Conservation (phyloP, 148 eudicot genomes). For the Suaeda aralocaspica region DNA sequence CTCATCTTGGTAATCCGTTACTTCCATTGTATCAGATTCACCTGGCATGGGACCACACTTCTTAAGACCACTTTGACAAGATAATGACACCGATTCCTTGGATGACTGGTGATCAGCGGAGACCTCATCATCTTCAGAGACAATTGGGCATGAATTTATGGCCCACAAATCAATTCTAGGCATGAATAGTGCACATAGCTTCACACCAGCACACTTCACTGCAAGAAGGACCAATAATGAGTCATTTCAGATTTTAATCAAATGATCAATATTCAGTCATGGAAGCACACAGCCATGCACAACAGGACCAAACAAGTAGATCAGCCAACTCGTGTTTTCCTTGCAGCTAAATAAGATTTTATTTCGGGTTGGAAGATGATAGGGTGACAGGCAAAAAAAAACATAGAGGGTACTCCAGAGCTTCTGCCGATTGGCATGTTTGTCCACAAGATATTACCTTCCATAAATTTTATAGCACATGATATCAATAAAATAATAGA, state of each 20-base stretch:
- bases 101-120: conserved; percentile 25
- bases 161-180: conserved; percentile 98
- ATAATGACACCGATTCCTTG: conserved; percentile 12
- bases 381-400: neutral
- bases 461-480: neutral
- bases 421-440: neutral
- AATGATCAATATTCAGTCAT: neutral
- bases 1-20: conserved; percentile 25
- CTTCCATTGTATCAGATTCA: conserved; percentile 27
- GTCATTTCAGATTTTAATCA: neutral
- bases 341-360: neutral
- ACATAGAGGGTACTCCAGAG: conserved; percentile 3
- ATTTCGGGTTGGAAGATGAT: too few species aligned
- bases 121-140: conserved; percentile 33
- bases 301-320: neutral
- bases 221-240: conserved; percentile 37
- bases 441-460: neutral
- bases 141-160: conserved; percentile 37
- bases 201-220: conserved; percentile 71
- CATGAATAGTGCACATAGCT: conserved; percentile 66
- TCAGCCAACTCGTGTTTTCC: conserved; percentile 1
- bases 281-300: neutral
- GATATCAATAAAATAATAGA: neutral
- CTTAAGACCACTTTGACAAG: conserved; percentile 13
- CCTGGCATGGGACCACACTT: conserved; percentile 16